Evolutionary conservation across 2,329 filamentous ascomycete genomes (phyloP).

Genomic region (Pyricularia sp.): DNA sequence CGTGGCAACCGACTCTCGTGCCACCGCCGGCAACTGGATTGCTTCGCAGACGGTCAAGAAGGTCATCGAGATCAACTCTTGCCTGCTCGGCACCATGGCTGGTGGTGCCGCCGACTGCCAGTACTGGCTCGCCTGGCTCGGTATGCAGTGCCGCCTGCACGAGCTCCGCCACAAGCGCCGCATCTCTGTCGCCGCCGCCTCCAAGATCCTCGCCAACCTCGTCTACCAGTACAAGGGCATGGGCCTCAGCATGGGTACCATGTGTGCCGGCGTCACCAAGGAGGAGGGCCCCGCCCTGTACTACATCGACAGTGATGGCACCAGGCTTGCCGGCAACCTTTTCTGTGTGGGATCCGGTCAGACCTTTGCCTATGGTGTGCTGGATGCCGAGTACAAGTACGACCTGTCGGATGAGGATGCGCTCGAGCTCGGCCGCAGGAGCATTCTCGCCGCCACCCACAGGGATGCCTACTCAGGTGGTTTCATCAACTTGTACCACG

Average conservation of each 20-base stretch:
- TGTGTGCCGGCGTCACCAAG: constrained; percentile 94
- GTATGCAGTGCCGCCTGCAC: constrained; percentile 98
- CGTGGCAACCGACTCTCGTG: constrained; percentile 93
- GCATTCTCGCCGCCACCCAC: constrained; percentile 93
- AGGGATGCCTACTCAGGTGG: constrained; percentile 98
- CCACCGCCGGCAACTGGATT: constrained; percentile 98
- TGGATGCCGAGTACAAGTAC: constrained; percentile 91
- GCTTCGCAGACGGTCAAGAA: constrained; percentile 99
- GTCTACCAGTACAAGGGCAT: constrained; percentile 99
- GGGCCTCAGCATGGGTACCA: constrained; percentile 98
- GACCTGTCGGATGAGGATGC: constrained; percentile 82
- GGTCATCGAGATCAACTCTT: constrained; percentile 96
- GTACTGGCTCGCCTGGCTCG: constrained; percentile 98
- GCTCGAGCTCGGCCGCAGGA: constrained; percentile 80
- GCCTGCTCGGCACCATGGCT: constrained; percentile 93
- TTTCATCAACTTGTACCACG: constrained; percentile 97
- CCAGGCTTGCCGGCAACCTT: constrained; percentile 82
- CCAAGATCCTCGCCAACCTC: constrained; percentile 96
- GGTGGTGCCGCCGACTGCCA: constrained; percentile 98
- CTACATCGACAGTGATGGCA: constrained; percentile 98
- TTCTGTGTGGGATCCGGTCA: constrained; percentile 98
- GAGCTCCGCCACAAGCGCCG: constrained; percentile 98
- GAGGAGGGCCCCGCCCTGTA: constrained; percentile 95
- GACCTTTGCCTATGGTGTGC: constrained; percentile 96
- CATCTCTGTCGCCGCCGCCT: constrained; percentile 93